A percentile compares a stretch with the other conserved stretches of the same genome.
Conservation (phyloP, 176 grass and related monocot genomes). For the Juncus effusus region DNA sequence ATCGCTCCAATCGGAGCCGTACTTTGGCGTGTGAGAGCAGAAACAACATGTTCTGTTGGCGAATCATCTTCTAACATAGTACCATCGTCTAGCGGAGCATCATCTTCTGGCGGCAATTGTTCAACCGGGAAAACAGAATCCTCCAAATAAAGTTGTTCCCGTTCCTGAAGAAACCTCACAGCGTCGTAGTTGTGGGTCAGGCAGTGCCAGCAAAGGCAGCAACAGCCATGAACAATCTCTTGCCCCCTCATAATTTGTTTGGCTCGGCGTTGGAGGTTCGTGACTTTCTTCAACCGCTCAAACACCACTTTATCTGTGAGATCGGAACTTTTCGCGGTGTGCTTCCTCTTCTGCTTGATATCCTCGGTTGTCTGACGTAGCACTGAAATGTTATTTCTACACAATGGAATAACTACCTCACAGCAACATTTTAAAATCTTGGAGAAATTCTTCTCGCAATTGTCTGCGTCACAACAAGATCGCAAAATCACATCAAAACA, state of each 20-base stretch:
- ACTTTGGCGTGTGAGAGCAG: background rate
- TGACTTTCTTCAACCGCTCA: conserved; percentile 5
- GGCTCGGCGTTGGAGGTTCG: background rate
- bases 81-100: no score
- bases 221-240: background rate
- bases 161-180: background rate
- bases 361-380: conserved; percentile 2
- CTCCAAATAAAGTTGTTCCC: conserved; percentile 11
- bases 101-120: background rate
- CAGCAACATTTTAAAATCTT: no score
- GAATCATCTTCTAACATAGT: no score
- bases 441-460: no score
- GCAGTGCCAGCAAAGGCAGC: background rate
- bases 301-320: conserved; percentile 2
- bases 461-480: conserved; percentile 10
- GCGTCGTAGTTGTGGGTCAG: conserved; percentile 8
- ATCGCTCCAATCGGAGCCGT: conserved; percentile 4
- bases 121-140: background rate
- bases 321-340: background rate
- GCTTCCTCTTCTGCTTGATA: background rate
- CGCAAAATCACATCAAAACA: background rate
- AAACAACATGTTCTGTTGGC: background rate
- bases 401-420: conserved; percentile 6
- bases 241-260: background rate
- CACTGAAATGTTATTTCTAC: conserved; percentile 6